Base-by-base conservation (phyloP, 495 filamentous ascomycete genomes). In the Penicillium mononematosum region DNA sequence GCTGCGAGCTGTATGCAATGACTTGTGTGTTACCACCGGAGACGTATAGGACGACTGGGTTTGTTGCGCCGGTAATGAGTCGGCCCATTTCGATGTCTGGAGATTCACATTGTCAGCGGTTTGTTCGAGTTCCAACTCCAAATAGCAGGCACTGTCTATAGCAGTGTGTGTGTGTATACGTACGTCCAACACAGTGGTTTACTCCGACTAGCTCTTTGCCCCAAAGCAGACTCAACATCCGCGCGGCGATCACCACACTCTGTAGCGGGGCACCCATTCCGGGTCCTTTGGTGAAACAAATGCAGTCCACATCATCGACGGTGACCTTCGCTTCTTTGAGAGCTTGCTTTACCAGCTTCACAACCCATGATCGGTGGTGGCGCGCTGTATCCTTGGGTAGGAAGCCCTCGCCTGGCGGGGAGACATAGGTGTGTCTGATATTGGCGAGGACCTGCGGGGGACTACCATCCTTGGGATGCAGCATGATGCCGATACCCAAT, bases 211-310 rank as follows among this genome's bases (percentile, higher is more conserved):
- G 76, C 19, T 83, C 78, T 69, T 92, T 93, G n/a, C 72, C 76
- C 94, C 94, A 98, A 16, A 98, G 81, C 47, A 96, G 74, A 54
- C 85, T 81, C 27, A 98, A 70, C 67, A 88, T 91, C 55, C 94
- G 81, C 31, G 93, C 94, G 1, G 85, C 91, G 12, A 97, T 74
- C 3, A 92, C 95, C 10, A 94, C 90, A 44, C 85, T 86, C 61
- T 93, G 90, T n/a, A 98, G 77, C 2, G 94, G 94, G 36, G 89
- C 94, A 50, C 94, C 94, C 94, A 98, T 98, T 2, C 94, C 94
- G 0, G 94, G 94, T 0, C 94, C 94, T 62, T 88, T 87, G 38
- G 94, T 98, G 77, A 91, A 98, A 81, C 93, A 96, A 56, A 98
- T 89, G 72, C 91, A 95, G 69, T 90, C 83, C 20, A 98, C 80